Evolutionary conservation across 1,284 basidiomycete species (phyloP).

Genomic region (Boletus sp.): DNA sequence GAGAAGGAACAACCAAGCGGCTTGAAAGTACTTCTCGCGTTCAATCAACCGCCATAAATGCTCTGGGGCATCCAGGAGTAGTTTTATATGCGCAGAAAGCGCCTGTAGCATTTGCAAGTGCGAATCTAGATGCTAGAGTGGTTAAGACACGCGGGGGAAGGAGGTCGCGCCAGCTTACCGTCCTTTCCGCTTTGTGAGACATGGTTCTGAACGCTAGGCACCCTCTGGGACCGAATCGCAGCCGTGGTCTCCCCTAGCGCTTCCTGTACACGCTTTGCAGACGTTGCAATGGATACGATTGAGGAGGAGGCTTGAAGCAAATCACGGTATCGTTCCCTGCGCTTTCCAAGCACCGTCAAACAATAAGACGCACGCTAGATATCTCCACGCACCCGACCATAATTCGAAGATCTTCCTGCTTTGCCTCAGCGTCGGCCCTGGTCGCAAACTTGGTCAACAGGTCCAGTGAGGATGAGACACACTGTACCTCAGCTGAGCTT

Average conservation of each 20-base stretch:
- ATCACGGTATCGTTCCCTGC: constrained; percentile 91
- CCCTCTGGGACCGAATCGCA: constrained; percentile 47
- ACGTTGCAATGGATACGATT: constrained; percentile 71
- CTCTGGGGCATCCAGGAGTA: constrained; percentile 85
- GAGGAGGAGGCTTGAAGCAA: constrained; percentile 86
- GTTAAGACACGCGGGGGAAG: constrained; percentile 3
- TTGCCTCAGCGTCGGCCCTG: constrained; percentile 83
- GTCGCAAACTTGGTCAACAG: constrained; percentile 5
- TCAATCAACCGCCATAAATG: constrained; percentile 84
- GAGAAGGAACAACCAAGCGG: constrained; percentile 85
- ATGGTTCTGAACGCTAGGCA: constrained; percentile 41
- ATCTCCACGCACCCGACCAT: constrained; percentile 86
- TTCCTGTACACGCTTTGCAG: constrained; percentile 58
- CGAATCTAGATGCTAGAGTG: constrained; percentile 43
- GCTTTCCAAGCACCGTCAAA: constrained; percentile 48
- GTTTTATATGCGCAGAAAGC: constrained; percentile 82
- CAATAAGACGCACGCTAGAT: constrained; percentile 7
- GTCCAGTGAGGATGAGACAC: neutral
- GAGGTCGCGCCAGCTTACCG: constrained; percentile 36
- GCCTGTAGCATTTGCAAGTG: constrained; percentile 69
- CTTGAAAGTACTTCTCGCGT: constrained; percentile 70
- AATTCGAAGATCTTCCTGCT: constrained; percentile 85
- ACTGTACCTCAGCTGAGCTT: constrained; percentile 65
- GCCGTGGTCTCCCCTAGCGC: constrained; percentile 58
- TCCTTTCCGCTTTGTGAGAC: constrained; percentile 43